Percentiles rank a stretch among this genome's conserved stretches.
Conservation (phyloP, 768 basidiomycete species). For the Boletellus ananas region DNA sequence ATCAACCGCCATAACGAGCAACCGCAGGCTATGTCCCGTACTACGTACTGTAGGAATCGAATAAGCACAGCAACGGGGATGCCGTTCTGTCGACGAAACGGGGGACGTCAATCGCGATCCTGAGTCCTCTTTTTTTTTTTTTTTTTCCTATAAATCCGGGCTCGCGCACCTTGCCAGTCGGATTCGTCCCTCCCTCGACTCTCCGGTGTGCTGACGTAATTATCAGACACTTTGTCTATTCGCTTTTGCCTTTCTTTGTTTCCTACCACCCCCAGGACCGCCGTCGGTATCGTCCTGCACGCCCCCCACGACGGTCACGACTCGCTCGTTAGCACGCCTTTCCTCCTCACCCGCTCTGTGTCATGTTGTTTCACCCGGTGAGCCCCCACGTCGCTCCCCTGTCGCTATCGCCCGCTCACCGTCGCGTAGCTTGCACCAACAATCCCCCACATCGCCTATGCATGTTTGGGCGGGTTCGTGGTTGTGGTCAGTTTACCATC, state of each 20-base stretch:
- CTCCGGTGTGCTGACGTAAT: slow-evolving; percentile 18
- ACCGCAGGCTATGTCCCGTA: no score
- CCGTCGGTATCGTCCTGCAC: background rate
- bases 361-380: slow-evolving; percentile 52
- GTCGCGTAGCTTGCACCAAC: slow-evolving; percentile 42
- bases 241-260: background rate
- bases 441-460: slow-evolving; percentile 72
- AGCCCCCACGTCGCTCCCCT: slow-evolving; percentile 16
- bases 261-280: slow-evolving; percentile 4
- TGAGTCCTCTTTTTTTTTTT: background rate
- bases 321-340: background rate
- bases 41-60: no score
- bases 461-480: slow-evolving; percentile 77
- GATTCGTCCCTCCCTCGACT: background rate
- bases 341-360: slow-evolving; percentile 17
- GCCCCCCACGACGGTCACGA: slow-evolving; percentile 5
- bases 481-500: slow-evolving; percentile 51
- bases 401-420: slow-evolving; percentile 1
- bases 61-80: background rate
- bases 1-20: background rate
- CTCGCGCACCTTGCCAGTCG: background rate
- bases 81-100: slow-evolving; percentile 6
- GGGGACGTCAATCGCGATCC: slow-evolving; percentile 6
- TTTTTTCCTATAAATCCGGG: slow-evolving; percentile 8
- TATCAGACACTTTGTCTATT: background rate